phyloP scores from a whole-genome alignment of 2,329 filamentous ascomycete genomes.

The Fusarium sp. region DNA sequence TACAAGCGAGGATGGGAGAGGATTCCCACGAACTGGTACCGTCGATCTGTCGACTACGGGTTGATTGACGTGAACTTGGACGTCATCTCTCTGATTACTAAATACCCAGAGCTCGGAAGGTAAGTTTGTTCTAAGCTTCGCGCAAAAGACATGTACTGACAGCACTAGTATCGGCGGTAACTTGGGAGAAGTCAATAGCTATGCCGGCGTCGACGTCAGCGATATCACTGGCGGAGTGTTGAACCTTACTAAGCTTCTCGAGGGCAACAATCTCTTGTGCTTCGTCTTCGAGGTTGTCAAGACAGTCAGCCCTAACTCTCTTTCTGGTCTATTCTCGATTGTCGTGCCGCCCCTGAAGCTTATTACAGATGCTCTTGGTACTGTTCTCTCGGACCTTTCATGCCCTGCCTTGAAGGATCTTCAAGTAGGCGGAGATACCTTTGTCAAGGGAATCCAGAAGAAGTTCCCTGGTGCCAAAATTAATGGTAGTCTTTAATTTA shows the following conservation, averaged over 20 bases:
- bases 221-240: slow-evolving; percentile 14
- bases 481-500: neutral
- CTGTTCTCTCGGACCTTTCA: neutral
- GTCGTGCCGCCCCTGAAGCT: slow-evolving; percentile 5
- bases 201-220: slow-evolving; percentile 13
- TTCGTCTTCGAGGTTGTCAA: slow-evolving; percentile 27
- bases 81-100: slow-evolving; percentile 4
- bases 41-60: slow-evolving; percentile 7
- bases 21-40: slow-evolving; percentile 27
- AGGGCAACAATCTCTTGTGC: slow-evolving; percentile 20
- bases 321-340: slow-evolving; percentile 9
- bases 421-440: neutral
- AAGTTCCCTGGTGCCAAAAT: slow-evolving; percentile 16
- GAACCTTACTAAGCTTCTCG: slow-evolving; percentile 17
- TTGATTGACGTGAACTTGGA: slow-evolving; percentile 20
- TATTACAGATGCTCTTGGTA: neutral
- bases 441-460: neutral
- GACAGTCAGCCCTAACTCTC: slow-evolving; percentile 6
- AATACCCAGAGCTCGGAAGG: slow-evolving; percentile 19
- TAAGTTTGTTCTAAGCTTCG: too few species aligned
- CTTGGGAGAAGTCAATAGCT: slow-evolving; percentile 19
- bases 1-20: slow-evolving; percentile 26
- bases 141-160: too few species aligned
- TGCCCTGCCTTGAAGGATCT: slow-evolving; percentile 24
- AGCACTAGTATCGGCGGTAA: slow-evolving; percentile 19